Base-by-base conservation (phyloP, 2,329 filamentous ascomycete species). In the Nemania serpens region DNA sequence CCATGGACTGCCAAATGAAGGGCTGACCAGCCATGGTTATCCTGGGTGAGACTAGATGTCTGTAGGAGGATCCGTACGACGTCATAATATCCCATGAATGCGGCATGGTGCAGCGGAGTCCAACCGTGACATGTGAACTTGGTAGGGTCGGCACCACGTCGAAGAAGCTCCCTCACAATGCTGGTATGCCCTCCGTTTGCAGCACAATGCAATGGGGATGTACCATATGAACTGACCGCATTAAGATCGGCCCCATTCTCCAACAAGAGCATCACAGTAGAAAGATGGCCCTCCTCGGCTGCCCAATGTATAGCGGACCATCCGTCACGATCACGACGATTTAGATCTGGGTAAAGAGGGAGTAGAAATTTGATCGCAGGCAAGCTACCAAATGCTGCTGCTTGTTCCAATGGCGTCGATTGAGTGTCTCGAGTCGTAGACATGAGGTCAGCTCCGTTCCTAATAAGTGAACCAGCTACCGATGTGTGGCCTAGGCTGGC, bases 231-330 rank as follows among this genome's bases (percentile, higher is more conserved):
- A 10, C 49, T 49, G 45, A 49, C 37, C 1, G 37, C 46, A 36
- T 56, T 12, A 11, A 33, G 0, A 1, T 58, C 10, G 22, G 55
- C 47, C 3, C 55, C 55, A 15, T 7, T 10, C 0, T 47, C 33
- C 41, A 58, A 33, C 6, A 58, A 25, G 17, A 58, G n/a, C n/a
- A 33, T 1, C 5, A 17, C 20, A 52, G 33, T 29, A 29, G n/a
- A n/a, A n/a, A n/a, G n/a, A 46, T 58, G 55, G 25, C 55, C 33
- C 41, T 53, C 34, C 13, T 46, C 55, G 1, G 55, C 55, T 6
- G 55, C 55, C 48, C 34, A 58, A 34, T 58, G 47, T 22, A 58
- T 22, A 1, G 55, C 55, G 7, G 55, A 39, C 55, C 55, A 58
- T 5, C 55, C 48, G 33, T 52, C 47, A 5, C 17, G 39, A 58